Base-by-base conservation (phyloP, 208 protist genomes). In the Leishmania mexicana region DNA sequence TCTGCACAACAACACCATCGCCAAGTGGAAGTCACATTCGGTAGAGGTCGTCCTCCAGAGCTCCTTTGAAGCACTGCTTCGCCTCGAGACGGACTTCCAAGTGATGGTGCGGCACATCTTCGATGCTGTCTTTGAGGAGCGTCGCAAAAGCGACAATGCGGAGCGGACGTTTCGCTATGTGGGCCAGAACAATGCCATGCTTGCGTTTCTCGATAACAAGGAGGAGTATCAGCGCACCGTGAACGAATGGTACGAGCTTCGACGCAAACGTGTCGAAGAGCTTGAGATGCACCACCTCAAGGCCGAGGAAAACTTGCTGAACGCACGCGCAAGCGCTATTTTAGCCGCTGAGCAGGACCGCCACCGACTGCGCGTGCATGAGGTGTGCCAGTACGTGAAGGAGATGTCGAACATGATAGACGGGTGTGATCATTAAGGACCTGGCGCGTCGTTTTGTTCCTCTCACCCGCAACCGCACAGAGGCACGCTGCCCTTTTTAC, bases 191-290 rank as follows among this genome's bases (percentile, higher is more conserved):
- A 83, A 90, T 38, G 84, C 77, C 77, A 86, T 88, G 35, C 75
- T 89, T 4, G 80, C 85, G 2, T 87, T 96, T 7, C 80, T 97
- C 35, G 89, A 93, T 51, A 97, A 91, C 81, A 94, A 87, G 80
- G 92, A 97, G 73, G 92, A 96, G 77, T 96, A 95, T 75, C 88
- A 94, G 81, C 94, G 95, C 47, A 71, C 93, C 21, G 83, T 95
- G 40, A 92, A 86, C 45, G 94, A 97, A 51, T 95, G 92, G 92
- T 95, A 92, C 84, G 94, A 97, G 74, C 77, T 93, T 67, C 88
- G 92, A 6, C 89, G 94, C 31, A 93, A 93, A 35, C 87, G 87
- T n/a, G 67, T 97, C 38, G 94, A 97, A 83, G 92, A 95, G 68
- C 78, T 95, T 6, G 92, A 97, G 79, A 83, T 94, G 76, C 78